Evolutionary conservation across 805 yeast species (phyloP).

Genomic region (Yarrowia porcina): DNA sequence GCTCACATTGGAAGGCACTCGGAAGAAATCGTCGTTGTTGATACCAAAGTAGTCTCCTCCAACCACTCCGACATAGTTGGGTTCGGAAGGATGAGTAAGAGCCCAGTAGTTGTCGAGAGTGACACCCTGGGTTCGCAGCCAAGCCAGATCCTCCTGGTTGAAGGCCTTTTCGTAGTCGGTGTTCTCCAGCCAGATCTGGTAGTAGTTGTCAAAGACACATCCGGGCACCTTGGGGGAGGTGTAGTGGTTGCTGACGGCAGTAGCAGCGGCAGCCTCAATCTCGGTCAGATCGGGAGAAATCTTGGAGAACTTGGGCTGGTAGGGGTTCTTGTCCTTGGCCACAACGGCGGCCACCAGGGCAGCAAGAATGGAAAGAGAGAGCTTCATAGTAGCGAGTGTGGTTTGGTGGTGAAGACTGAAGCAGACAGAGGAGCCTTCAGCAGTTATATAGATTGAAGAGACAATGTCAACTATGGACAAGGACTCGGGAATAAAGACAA

Average conservation of each 20-base stretch:
- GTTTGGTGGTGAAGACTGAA: too few relatives aligned
- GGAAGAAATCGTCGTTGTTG: constrained; percentile 46
- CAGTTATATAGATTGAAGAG: not conserved
- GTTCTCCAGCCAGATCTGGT: constrained; percentile 50
- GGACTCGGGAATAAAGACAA: too few relatives aligned
- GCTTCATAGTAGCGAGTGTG: not conserved
- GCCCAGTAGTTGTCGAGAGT: constrained; percentile 51
- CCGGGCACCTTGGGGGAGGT: constrained; percentile 39
- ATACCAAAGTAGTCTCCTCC: constrained; percentile 54
- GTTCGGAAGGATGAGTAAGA: constrained; percentile 53
- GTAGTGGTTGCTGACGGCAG: constrained; percentile 10
- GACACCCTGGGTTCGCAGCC: constrained; percentile 46
- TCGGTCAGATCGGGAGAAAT: not conserved
- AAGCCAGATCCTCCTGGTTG: constrained; percentile 44
- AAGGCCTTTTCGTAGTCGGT: constrained; percentile 52
- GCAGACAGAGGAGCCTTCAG: too few relatives aligned
- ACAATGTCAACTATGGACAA: too few relatives aligned
- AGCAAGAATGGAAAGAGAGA: not conserved
- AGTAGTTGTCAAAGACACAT: constrained; percentile 42
- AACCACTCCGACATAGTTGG: constrained; percentile 50
- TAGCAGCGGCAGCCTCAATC: constrained; percentile 8
- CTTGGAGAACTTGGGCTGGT: not conserved
- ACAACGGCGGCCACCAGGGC: not conserved
- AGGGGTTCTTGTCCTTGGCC: not conserved
- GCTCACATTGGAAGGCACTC: constrained; percentile 48